Evolutionary conservation across 1,139 yeast genomes (phyloP).

Genomic region (Taphrina deformans): DNA sequence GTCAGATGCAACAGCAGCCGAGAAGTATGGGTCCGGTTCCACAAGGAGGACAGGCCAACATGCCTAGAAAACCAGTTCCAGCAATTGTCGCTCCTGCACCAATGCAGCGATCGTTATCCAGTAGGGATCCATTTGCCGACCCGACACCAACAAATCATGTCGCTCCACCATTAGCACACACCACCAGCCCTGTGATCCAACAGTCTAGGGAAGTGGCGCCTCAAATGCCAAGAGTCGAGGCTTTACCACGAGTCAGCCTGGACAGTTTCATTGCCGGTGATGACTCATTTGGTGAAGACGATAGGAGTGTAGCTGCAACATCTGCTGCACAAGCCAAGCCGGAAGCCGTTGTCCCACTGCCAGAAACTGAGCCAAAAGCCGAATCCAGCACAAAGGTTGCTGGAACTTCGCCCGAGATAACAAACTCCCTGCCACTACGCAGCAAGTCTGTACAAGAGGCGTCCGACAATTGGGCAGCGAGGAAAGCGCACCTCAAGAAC

Average conservation of each 20-base stretch:
- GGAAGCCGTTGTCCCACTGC: too few species aligned
- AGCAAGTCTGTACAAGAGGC: constrained; percentile 23
- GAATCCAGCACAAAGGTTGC: neutral
- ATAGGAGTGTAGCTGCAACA: neutral
- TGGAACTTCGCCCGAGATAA: neutral
- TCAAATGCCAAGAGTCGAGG: neutral
- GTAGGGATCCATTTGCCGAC: constrained; percentile 19
- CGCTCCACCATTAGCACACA: constrained; percentile 15
- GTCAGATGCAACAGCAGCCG: constrained; percentile 21
- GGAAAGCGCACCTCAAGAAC: constrained; percentile 30
- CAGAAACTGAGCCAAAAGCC: neutral
- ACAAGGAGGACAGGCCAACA: neutral
- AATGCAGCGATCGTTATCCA: constrained; percentile 7
- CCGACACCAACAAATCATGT: neutral
- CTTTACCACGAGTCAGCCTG: neutral
- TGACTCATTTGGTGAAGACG: constrained; percentile 25
- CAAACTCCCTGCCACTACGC: neutral
- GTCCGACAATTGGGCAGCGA: constrained; percentile 27
- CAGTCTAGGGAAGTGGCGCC: neutral
- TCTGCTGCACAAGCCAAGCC: neutral
- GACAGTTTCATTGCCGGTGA: constrained; percentile 28
- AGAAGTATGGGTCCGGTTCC: neutral
- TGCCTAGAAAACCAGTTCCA: constrained; percentile 16
- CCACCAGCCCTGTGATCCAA: neutral
- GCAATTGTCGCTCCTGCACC: neutral